Evolutionary conservation across 805 yeast species (phyloP).

Genomic region (Pichia gijzeniarum): DNA sequence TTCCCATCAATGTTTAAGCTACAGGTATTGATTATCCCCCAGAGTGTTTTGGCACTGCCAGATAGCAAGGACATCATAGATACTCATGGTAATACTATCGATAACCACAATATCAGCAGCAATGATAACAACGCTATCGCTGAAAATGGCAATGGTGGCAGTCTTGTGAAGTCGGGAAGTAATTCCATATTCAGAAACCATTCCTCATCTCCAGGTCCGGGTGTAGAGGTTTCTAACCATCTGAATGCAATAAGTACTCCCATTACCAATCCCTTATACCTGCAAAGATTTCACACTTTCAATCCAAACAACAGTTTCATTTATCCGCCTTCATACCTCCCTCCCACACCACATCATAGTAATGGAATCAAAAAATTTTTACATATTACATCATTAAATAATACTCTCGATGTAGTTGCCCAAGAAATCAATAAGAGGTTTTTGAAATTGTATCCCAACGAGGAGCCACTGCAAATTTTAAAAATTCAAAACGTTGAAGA

Average conservation of each 20-base stretch:
- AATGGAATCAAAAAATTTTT: slow-evolving; percentile 41
- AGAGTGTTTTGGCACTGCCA: slow-evolving; percentile 1
- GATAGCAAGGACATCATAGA: not conserved
- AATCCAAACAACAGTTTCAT: slow-evolving; percentile 9
- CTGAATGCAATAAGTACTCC: slow-evolving; percentile 7
- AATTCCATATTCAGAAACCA: not conserved
- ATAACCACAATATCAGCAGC: not conserved
- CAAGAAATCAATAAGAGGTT: slow-evolving; percentile 51
- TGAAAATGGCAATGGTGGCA: not conserved
- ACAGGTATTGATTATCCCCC: slow-evolving; percentile 15
- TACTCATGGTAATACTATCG: not conserved
- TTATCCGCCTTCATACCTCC: slow-evolving; percentile 14
- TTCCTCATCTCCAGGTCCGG: not conserved
- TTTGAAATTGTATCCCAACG: slow-evolving; percentile 58
- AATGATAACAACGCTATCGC: not conserved
- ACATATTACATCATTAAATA: slow-evolving; percentile 49
- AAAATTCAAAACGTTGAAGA: slow-evolving; percentile 59
- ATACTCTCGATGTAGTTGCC: slow-evolving; percentile 43
- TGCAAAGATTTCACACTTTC: not conserved
- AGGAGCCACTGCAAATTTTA: slow-evolving; percentile 46
- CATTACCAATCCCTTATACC: not conserved
- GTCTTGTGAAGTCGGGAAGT: too few relatives aligned
- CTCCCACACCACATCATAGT: not conserved
- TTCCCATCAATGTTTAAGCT: slow-evolving; percentile 12
- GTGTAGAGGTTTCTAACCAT: not conserved